Percentiles rank a stretch among this genome's conserved stretches.
phyloP scores from a whole-genome alignment of 2,329 filamentous ascomycete genomes.

The Aspergillus melleus region DNA sequence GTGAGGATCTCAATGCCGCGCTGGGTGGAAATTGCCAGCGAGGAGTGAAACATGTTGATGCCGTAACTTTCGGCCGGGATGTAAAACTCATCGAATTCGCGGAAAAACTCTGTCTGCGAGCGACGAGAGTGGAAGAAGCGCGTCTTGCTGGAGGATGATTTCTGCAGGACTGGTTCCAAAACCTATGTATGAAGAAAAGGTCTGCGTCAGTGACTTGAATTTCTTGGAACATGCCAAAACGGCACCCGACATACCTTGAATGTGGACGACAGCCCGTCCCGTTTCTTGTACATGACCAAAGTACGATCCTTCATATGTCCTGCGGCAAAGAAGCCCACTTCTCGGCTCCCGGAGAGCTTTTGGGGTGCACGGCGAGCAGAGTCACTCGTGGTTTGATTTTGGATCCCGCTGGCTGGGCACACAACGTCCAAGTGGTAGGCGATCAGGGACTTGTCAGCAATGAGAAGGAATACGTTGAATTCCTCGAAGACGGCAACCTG shows the following conservation, averaged over 20 bases:
- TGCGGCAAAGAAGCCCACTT: conserved; percentile 95
- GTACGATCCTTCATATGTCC: conserved; percentile 96
- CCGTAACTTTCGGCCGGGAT: conserved; percentile 93
- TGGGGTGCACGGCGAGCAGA: conserved; percentile 84
- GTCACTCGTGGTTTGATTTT: conserved; percentile 61
- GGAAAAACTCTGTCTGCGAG: conserved; percentile 89
- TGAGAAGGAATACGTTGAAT: conserved; percentile 87
- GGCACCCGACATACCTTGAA: conserved; percentile 61
- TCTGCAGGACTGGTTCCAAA: conserved; percentile 91
- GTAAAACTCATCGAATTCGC: conserved; percentile 98
- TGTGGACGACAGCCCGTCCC: conserved; percentile 84
- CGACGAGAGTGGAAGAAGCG: conserved; percentile 62
- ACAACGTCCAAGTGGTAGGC: conserved; percentile 92
- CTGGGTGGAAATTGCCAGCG: conserved; percentile 84
- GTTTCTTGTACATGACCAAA: conserved; percentile 95
- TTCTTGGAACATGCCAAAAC: background rate
- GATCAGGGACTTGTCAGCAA: conserved; percentile 86
- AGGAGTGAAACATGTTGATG: conserved; percentile 94
- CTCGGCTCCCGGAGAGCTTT: conserved; percentile 79
- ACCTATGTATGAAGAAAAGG: conserved; percentile 38
- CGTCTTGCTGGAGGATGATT: conserved; percentile 79
- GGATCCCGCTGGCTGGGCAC: conserved; percentile 53
- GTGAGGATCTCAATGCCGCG: conserved; percentile 96
- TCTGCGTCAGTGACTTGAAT: background rate
- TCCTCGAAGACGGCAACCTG: conserved; percentile 95